Base-by-base conservation (phyloP, 169 alveolate genomes). In the Plasmodium malariae region DNA sequence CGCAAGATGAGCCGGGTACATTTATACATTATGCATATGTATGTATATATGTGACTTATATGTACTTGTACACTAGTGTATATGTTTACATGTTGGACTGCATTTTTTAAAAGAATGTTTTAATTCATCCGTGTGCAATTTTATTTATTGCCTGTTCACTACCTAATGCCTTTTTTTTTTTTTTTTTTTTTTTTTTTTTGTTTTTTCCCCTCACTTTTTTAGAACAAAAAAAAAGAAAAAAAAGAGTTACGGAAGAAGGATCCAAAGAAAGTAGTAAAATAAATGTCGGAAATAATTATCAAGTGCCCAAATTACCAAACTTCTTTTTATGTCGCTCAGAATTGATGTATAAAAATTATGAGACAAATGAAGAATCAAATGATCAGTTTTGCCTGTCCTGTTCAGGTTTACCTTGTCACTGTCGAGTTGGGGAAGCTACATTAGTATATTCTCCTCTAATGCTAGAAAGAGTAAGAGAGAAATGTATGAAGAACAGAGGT, bases 261-360 rank as follows among this genome's bases (percentile, higher is more conserved):
- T 92, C 96, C n/a, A 93, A 93, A 85, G 92, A 92, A 89, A 87
- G 89, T 69, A 87, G 94, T 51, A 94, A 88, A 62, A 95, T 95
- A 59, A 93, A 94, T 60, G 94, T 95, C 14, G 97, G 97, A 7
- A 92, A 87, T 30, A 91, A 80, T 59, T 96, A 95, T 74, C 97
- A 95, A 74, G 97, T 95, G 17, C 97, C 97, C 9, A 94, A 91
- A 60, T 86, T 95, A 6, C 97, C 97, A 14, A 94, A 94, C 26
- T 95, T 95, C 80, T 95, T 95, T 80, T 68, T 78, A 21, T 78
- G 89, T 59, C 74, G 89, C 11, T 78, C 89, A 2, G 89, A 78
- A 91, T 65, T 51, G 49, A 72, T 62, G 94, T 51, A 87, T 45
- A 71, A 73, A 48, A 87, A 72, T 45, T 74, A 69, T 57, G 88